These are phyloP conservation scores for Exophiala calicioides DNA, from an alignment of 2,329 filamentous ascomycete genomes.

Conservation along the genomic window DNA sequence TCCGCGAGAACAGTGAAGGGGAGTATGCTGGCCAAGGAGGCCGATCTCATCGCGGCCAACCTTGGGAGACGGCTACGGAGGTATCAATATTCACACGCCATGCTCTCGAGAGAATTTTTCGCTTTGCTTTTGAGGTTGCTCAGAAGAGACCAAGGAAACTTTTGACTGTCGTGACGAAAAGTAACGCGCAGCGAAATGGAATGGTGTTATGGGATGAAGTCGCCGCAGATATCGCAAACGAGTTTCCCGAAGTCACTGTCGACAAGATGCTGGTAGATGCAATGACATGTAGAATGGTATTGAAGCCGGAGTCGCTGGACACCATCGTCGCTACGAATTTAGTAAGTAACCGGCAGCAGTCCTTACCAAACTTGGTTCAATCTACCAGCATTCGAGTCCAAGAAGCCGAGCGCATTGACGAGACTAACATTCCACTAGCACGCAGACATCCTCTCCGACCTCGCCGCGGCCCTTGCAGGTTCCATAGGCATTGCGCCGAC, in stretches of 20 bases:
- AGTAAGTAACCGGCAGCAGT: too few species aligned
- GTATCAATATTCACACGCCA: conserved; percentile 64
- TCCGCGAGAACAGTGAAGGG: conserved; percentile 67
- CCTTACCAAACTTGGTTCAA: too few species aligned
- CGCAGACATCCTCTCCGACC: conserved; percentile 69
- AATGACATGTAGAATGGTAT: conserved; percentile 65
- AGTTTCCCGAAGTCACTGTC: conserved; percentile 61
- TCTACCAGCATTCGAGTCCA: too few species aligned
- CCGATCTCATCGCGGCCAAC: conserved; percentile 57
- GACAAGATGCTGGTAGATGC: conserved; percentile 71
- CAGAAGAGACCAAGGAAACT: conserved; percentile 58
- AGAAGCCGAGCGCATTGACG: too few species aligned
- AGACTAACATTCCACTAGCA: too few species aligned
- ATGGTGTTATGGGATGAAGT: conserved; percentile 71
- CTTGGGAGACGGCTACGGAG: conserved; percentile 64
- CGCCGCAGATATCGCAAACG: conserved; percentile 54
- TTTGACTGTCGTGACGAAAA: conserved; percentile 65
- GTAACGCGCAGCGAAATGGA: conserved; percentile 65
- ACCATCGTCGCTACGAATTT: conserved; percentile 64
- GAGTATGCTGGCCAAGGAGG: conserved; percentile 68
- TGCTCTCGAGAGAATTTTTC: conserved; percentile 60
- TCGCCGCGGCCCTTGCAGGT: conserved; percentile 69
- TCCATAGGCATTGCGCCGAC: conserved; percentile 73
- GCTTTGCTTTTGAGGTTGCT: conserved; percentile 64
- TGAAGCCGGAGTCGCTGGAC: conserved; percentile 60